Base-by-base conservation (phyloP, 2,329 filamentous ascomycete species). In the Apiospora arundinis region DNA sequence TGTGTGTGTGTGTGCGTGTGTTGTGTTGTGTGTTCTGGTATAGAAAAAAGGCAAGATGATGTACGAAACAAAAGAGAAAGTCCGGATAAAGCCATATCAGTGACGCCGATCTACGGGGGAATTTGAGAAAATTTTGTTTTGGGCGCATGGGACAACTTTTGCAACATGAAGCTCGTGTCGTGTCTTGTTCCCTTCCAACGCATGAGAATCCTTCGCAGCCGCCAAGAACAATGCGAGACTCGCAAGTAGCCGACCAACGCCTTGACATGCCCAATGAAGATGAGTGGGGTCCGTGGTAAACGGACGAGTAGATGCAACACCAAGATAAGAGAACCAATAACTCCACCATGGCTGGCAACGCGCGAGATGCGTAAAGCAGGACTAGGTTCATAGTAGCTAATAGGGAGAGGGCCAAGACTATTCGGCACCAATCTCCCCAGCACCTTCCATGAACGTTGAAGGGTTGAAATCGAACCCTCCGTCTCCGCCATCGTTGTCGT, bases 381-480 rank as follows among this genome's bases (percentile, higher is more conserved):
- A 65, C 46, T 49, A 6, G 44, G 23, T 42, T 65, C 40, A 40
- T 56, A 32, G 40, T 66, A 23, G 60, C 63, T 60, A 42, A 23
- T 37, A 11, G 40, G 28, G 46, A 32, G 42, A 16, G 65, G 23
- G 14, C 65, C 40, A 6, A 67, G n/a, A 69, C 82, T 83, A 91
- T 66, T 91, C 89, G 73, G 88, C 86, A 69, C 86, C 85, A 77
- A 92, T 90, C 77, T 90, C 88, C 70, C 85, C 83, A 32, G 78
- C 76, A 52, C 83, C 83, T 72, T 90, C 88, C 82, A 91, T 87
- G 69, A 49, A 81, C 77, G 74, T 42, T 11, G 44, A 37, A 11
- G 28, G 28, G 69, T 48, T 48, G 66, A 70, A 70, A 45, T 70
- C 69, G 45, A 70, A 66, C 12, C 60, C 63, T 4, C 69, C 69